A percentile compares a stretch with the other conserved stretches of the same genome.
Evolutionary conservation across 1,139 yeast species (phyloP).

Genomic region (Scheffersomyces insectosa): DNA sequence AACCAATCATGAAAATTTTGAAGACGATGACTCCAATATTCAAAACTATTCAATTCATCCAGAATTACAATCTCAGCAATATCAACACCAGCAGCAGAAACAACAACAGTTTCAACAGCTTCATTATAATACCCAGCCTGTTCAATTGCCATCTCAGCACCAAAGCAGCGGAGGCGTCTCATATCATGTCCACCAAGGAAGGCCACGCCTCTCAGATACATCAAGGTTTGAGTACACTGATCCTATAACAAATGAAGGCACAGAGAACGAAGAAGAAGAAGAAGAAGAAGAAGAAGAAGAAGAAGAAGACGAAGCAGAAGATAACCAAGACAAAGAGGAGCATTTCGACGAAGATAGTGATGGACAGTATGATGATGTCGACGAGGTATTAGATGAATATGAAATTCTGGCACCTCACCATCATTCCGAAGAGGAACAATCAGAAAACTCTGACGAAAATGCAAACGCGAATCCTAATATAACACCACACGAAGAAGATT

Average conservation of each 20-base stretch:
- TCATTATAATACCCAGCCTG: too few relatives aligned
- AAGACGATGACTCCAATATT: too few relatives aligned
- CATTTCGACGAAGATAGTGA: constrained; percentile 1
- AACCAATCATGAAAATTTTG: not conserved
- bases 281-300: not conserved
- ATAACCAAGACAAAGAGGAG: constrained; percentile 1
- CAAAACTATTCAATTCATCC: too few relatives aligned
- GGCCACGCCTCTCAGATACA: too few relatives aligned
- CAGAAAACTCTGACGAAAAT: not conserved
- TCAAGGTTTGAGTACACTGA: too few relatives aligned
- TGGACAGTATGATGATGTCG: not conserved
- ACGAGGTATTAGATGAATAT: not conserved
- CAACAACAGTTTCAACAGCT: too few relatives aligned
- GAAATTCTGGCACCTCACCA: not conserved
- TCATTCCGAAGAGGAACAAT: not conserved
- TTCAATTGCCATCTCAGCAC: too few relatives aligned
- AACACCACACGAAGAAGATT: not conserved
- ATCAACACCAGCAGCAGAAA: too few relatives aligned
- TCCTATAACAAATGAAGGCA: not conserved
- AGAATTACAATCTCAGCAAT: too few relatives aligned
- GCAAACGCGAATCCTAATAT: not conserved
- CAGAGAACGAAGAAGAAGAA: not conserved
- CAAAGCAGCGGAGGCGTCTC: too few relatives aligned
- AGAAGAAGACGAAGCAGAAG: not conserved
- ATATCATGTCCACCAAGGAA: too few relatives aligned